Conservation (phyloP, 179 eudicot genomes). For the Carnegiea gigantea region DNA sequence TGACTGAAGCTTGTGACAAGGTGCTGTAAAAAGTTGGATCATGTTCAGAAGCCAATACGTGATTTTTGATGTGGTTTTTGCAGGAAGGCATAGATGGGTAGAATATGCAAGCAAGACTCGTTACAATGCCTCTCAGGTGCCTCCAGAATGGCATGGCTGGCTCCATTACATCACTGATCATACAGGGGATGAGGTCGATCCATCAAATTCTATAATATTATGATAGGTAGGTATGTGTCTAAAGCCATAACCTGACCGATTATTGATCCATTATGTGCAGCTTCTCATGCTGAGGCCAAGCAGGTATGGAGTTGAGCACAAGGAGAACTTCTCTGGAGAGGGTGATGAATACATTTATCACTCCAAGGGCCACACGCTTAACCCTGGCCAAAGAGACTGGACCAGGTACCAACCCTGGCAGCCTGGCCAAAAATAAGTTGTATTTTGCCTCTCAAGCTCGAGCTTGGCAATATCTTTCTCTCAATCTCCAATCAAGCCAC, state of each 20-base stretch:
- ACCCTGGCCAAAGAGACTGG: conserved; percentile 98
- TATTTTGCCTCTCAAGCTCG: neutral
- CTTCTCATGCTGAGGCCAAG: conserved; percentile 76
- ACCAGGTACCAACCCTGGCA: conserved; percentile 91
- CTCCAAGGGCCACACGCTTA: conserved; percentile 88
- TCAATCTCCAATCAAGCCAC: neutral
- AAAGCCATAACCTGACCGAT: neutral
- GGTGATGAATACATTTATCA: conserved; percentile 92
- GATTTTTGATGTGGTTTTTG: conserved; percentile 7
- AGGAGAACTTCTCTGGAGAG: conserved; percentile 86
- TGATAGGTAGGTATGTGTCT: neutral
- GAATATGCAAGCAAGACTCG: conserved; percentile 85
- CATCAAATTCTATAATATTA: neutral
- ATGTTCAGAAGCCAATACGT: neutral
- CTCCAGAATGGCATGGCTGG: conserved; percentile 99
- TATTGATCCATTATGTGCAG: conserved; percentile 41
- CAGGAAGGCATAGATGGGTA: conserved; percentile 99
- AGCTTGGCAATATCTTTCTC: neutral
- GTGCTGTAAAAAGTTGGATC: neutral
- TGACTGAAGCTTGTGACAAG: neutral
- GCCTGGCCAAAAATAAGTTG: conserved; percentile 59
- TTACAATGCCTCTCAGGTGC: conserved; percentile 96
- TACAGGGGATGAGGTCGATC: conserved; percentile 88
- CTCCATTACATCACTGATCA: conserved; percentile 86
- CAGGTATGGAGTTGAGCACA: conserved; percentile 85